Evolutionary conservation across 2,329 filamentous ascomycete species (phyloP), one percentile per base, ranked within the genome.

Genomic region (Talaromyces pinophilus): DNA sequence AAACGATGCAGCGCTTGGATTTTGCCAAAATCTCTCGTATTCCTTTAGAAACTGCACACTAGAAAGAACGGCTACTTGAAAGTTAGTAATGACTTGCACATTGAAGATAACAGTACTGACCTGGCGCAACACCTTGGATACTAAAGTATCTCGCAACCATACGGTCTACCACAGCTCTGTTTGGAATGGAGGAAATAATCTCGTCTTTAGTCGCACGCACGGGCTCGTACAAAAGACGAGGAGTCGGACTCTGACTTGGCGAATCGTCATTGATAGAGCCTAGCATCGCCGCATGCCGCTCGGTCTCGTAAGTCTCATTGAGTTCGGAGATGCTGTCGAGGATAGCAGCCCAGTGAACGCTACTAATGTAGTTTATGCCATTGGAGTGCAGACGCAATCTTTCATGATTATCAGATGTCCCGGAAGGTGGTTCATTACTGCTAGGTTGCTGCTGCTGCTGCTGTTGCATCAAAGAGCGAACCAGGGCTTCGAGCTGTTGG

Each of bases 381-480:
- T 63, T 30, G 2, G 60, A 59, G n/a, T 63, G 15, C 22, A 66
- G 3, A 10, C 40, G 60, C 28, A 66, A 13, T 38, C 35, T 11
- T 38, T 38, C 35, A 38, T 38, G 35, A 13, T 38, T 13, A 13
- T 13, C 11, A 38, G 35, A 38, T 13, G 35, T 2, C 11, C 3
- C 10, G 35, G 35, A 11, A 38, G 35, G 5, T 13, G 35, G 54
- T 28, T 44, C 40, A 17, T 35, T 17, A 5, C 25, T 40, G 13
- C n/a, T n/a, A 44, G 10, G 33, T 5, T 28, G 54, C n/a, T 48
- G 11, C 17, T 17, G 55, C 2, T 61, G 38, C n/a, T 67, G 22
- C 66, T 66, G 46, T 55, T 67, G 65, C 61, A 62, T 30, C 63
- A 67, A 61, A 66, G 54, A 48, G 65, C 68, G 42, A 66, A 68